Percentiles rank a stretch among this genome's conserved stretches.
Evolutionary conservation across 176 grass and related monocot species (phyloP).

Genomic region (Metroxylon sagu): DNA sequence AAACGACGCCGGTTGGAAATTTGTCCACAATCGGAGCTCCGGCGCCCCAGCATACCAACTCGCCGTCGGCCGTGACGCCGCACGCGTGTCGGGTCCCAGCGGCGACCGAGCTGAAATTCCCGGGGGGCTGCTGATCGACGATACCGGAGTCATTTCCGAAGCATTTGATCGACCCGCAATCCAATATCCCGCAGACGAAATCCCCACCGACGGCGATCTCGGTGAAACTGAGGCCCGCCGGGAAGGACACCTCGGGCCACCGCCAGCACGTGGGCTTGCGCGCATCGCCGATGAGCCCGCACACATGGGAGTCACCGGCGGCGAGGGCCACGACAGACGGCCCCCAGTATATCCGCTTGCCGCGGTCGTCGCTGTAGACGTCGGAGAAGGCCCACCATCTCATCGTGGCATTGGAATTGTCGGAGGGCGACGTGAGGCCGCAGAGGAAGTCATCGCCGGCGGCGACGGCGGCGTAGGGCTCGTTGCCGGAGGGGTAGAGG

Average conservation of each 20-base stretch:
- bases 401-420: constrained; percentile 41
- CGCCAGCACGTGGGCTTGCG: constrained; percentile 46
- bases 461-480: constrained; percentile 67
- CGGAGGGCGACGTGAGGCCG: constrained; percentile 30
- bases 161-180: constrained; percentile 8
- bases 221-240: constrained; percentile 27
- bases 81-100: constrained; percentile 59
- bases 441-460: constrained; percentile 64
- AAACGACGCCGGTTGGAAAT: constrained; percentile 10
- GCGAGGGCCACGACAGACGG: constrained; percentile 30
- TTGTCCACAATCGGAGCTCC: constrained; percentile 17
- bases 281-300: constrained; percentile 39
- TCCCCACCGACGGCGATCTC: constrained; percentile 59
- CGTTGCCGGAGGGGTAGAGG: not conserved
- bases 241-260: constrained; percentile 32
- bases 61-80: constrained; percentile 26
- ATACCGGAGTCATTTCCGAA: constrained; percentile 23
- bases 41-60: constrained; percentile 55
- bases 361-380: constrained; percentile 1
- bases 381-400: constrained; percentile 68
- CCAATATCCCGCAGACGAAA: constrained; percentile 67
- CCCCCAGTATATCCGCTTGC: constrained; percentile 57
- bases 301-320: constrained; percentile 61
- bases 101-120: constrained; percentile 18
- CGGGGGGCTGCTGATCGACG: not conserved